Percentiles rank a stretch among this genome's conserved stretches.
Evolutionary conservation across 805 yeast genomes (phyloP).

Genomic region (Saturnispora galanensis): DNA sequence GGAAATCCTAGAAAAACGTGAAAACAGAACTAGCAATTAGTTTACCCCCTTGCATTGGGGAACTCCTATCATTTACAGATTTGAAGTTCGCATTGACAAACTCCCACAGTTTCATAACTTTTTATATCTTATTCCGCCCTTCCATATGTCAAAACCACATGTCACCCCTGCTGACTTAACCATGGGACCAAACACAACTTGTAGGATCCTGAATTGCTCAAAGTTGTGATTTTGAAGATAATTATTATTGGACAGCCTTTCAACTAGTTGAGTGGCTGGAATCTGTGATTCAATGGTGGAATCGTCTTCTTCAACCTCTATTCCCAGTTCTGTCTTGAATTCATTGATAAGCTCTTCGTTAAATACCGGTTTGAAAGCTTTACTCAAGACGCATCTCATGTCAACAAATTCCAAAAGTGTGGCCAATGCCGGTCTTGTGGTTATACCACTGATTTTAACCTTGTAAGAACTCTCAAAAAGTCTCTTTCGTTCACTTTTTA

Average conservation of each 20-base stretch:
- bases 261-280: conserved; percentile 14
- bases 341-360: conserved; percentile 28
- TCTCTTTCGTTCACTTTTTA: conserved; percentile 21
- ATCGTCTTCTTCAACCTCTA: conserved; percentile 13
- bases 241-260: conserved; percentile 21
- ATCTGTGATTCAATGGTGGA: not conserved
- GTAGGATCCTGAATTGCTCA: conserved; percentile 22
- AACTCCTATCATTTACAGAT: no score
- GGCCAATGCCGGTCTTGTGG: conserved; percentile 43
- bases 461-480: conserved; percentile 26
- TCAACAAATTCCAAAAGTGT: conserved; percentile 45
- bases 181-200: conserved; percentile 24
- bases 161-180: conserved; percentile 14
- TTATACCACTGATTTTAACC: conserved; percentile 23
- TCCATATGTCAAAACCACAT: conserved; percentile 28
- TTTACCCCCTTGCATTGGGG: no score
- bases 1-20: no score
- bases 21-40: not conserved
- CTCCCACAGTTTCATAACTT: not conserved
- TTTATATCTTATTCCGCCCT: conserved; percentile 26
- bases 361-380: conserved; percentile 32
- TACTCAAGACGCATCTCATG: conserved; percentile 38
- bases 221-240: conserved; percentile 25
- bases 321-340: conserved; percentile 26
- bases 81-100: no score